Evolutionary conservation across 2,329 filamentous ascomycete species (phyloP).

Genomic region (Talaromyces sp.): DNA sequence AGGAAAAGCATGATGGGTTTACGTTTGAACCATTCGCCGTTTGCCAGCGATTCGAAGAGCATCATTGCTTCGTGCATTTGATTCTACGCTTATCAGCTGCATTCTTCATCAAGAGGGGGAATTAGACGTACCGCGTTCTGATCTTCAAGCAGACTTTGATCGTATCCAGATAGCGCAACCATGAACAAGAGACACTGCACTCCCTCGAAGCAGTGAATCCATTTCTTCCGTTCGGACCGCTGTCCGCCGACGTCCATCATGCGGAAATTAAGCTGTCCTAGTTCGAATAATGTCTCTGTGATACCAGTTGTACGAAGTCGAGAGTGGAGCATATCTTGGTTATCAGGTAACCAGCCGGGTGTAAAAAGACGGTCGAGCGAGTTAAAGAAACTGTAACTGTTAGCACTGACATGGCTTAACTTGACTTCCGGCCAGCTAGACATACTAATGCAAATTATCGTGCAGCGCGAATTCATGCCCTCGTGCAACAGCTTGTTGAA

Average conservation of each 20-base stretch:
- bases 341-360: conserved; percentile 78
- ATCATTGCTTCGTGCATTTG: conserved; percentile 90
- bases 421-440: not conserved
- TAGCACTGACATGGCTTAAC: not conserved
- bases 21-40: conserved; percentile 81
- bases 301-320: conserved; percentile 91
- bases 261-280: conserved; percentile 86
- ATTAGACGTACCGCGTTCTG: conserved; percentile 76
- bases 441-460: conserved; percentile 91
- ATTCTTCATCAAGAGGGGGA: not conserved
- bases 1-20: conserved; percentile 80
- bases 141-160: conserved; percentile 93
- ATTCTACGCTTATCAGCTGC: conserved; percentile 53
- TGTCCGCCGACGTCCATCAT: conserved; percentile 97
- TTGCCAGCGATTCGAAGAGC: conserved; percentile 81
- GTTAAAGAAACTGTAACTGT: conserved; percentile 69
- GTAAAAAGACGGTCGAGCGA: conserved; percentile 73
- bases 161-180: conserved; percentile 92
- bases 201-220: conserved; percentile 95
- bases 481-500: conserved; percentile 82
- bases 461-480: conserved; percentile 96
- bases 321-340: conserved; percentile 91
- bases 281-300: conserved; percentile 89
- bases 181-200: conserved; percentile 90
- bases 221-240: conserved; percentile 91